phyloP scores from a whole-genome alignment of 2,329 filamentous ascomycete species.

The Sclerotinia nivalis region DNA sequence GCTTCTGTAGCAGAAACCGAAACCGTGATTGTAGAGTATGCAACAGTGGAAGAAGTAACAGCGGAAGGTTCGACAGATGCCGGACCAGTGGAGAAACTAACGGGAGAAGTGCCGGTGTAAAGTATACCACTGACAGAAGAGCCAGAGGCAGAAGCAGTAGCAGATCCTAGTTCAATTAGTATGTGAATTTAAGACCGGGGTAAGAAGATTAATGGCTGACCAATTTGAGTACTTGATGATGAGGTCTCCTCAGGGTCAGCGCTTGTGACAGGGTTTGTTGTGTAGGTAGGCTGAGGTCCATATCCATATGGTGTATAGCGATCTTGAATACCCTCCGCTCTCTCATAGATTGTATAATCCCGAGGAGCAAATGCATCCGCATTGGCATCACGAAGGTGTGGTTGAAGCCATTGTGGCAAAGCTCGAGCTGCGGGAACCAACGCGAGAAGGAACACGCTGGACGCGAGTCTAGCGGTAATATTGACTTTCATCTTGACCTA shows the following conservation, averaged over 20 bases:
- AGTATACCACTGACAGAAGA: constrained; percentile 7
- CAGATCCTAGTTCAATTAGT: constrained; percentile 14
- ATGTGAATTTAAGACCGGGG: neutral
- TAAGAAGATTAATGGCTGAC: neutral
- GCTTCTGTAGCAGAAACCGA: constrained; percentile 3
- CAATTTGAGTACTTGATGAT: constrained; percentile 15
- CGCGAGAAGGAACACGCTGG: constrained; percentile 28
- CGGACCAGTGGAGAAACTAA: constrained; percentile 5
- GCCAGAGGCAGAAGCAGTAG: neutral
- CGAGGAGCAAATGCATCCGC: constrained; percentile 29
- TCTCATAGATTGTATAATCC: constrained; percentile 35
- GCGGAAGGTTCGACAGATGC: constrained; percentile 17
- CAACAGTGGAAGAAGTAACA: constrained; percentile 1
- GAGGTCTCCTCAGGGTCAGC: constrained; percentile 26
- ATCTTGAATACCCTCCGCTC: constrained; percentile 27
- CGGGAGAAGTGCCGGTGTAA: constrained; percentile 14
- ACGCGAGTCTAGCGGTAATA: constrained; percentile 27
- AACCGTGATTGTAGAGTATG: constrained; percentile 16
- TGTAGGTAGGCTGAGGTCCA: constrained; percentile 34
- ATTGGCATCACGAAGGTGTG: constrained; percentile 27
- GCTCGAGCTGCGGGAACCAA: constrained; percentile 30
- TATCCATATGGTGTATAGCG: constrained; percentile 36
- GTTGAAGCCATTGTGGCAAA: constrained; percentile 35
- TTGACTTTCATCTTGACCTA: constrained; percentile 37
- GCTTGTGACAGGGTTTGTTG: constrained; percentile 19